phyloP scores from a whole-genome alignment of 352 stramenopile species.

The Phytophthora sojae region DNA sequence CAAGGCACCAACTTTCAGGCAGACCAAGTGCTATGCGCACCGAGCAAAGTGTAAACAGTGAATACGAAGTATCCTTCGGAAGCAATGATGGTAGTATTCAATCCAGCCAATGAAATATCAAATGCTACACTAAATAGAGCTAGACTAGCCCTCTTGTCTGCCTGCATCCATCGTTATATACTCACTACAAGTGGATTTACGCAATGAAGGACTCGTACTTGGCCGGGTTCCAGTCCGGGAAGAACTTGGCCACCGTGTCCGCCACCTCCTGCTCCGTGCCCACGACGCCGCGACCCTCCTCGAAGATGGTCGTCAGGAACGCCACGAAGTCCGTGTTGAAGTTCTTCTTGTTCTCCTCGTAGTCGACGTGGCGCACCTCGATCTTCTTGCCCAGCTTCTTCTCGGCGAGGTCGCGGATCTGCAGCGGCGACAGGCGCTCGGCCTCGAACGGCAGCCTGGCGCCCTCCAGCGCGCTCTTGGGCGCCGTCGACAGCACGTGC shows the following conservation, averaged over 20 bases:
- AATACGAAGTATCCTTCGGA: no score
- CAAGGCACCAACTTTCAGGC: no score
- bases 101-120: no score
- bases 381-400: slow-evolving; percentile 41
- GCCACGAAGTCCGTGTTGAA: slow-evolving; percentile 33
- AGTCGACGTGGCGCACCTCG: slow-evolving; percentile 26
- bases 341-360: slow-evolving; percentile 35
- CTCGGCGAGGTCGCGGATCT: slow-evolving; percentile 26
- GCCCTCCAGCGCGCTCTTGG: slow-evolving; percentile 24
- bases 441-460: slow-evolving; percentile 26
- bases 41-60: no score
- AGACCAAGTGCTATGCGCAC: no score
- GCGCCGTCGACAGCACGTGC: slow-evolving; percentile 20
- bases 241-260: slow-evolving; percentile 28
- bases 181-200: neutral
- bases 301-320: slow-evolving; percentile 32
- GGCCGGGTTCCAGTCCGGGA: slow-evolving; percentile 28
- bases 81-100: no score
- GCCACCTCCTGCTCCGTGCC: slow-evolving; percentile 26
- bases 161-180: no score
- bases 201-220: slow-evolving; percentile 27
- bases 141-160: no score
- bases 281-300: slow-evolving; percentile 29
- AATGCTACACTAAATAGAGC: no score
- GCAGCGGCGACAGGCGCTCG: slow-evolving; percentile 27